phyloP scores from a whole-genome alignment of 1,284 basidiomycete genomes.

The Leucoagaricus sp. region DNA sequence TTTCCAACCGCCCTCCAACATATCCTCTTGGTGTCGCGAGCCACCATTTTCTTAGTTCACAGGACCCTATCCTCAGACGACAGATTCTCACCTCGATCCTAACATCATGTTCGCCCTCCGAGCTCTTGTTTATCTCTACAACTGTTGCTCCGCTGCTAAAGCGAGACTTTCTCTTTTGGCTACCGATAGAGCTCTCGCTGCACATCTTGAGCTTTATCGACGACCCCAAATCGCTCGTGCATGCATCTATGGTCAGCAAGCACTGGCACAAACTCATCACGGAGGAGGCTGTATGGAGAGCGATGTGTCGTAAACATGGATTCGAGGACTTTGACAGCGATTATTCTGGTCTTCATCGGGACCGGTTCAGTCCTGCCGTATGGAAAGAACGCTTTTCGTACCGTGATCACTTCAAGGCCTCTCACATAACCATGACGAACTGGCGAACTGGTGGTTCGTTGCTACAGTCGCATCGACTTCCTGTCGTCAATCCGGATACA shows the following conservation, averaged over 20 bases:
- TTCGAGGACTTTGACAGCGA: slow-evolving; percentile 4
- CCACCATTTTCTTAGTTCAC: slow-evolving; percentile 24
- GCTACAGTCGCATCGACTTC: slow-evolving; percentile 72
- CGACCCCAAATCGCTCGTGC: slow-evolving; percentile 74
- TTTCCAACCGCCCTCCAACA: slow-evolving; percentile 18
- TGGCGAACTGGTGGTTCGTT: slow-evolving; percentile 85
- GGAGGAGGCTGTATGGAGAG: slow-evolving; percentile 86
- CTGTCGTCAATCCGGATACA: slow-evolving; percentile 53
- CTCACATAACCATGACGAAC: slow-evolving; percentile 79
- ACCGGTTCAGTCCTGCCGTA: not conserved
- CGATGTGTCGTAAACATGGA: slow-evolving; percentile 58
- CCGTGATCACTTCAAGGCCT: slow-evolving; percentile 74
- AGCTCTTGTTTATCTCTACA: slow-evolving; percentile 79
- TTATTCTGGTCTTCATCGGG: too few relatives aligned
- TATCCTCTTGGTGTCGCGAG: slow-evolving; percentile 19
- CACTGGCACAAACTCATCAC: slow-evolving; percentile 79
- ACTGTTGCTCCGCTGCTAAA: slow-evolving; percentile 81
- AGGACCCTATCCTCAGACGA: slow-evolving; percentile 42
- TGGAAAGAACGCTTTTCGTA: slow-evolving; percentile 50
- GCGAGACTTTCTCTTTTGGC: slow-evolving; percentile 81
- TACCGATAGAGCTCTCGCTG: slow-evolving; percentile 85
- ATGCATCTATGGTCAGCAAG: slow-evolving; percentile 74
- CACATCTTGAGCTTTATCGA: slow-evolving; percentile 85
- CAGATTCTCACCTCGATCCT: slow-evolving; percentile 67
- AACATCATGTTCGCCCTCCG: slow-evolving; percentile 65